These are phyloP conservation scores for Xerocomellus amylosporus DNA, from an alignment of 768 basidiomycete species.

Conservation along the genomic window DNA sequence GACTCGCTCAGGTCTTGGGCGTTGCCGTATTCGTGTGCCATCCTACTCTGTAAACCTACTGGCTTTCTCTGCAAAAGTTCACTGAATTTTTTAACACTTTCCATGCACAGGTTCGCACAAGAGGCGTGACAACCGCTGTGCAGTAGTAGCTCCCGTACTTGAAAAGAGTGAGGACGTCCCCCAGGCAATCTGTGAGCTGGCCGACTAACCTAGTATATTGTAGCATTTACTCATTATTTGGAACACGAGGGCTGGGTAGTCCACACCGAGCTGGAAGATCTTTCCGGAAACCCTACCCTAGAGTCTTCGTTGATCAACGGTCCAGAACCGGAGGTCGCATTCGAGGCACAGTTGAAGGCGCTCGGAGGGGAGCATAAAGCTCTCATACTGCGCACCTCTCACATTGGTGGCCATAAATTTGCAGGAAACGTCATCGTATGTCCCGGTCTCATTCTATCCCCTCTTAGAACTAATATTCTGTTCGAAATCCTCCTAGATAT, in stretches of 20 bases:
- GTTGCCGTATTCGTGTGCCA: conserved; percentile 86
- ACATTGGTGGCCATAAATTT: conserved; percentile 92
- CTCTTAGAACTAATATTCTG: background rate
- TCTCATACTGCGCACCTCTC: conserved; percentile 83
- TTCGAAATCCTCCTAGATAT: conserved; percentile 51
- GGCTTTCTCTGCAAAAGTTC: background rate
- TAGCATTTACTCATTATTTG: conserved; percentile 63
- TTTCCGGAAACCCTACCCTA: conserved; percentile 33
- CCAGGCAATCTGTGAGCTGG: conserved; percentile 15
- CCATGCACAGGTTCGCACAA: conserved; percentile 79
- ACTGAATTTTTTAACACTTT: background rate
- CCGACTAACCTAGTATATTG: background rate
- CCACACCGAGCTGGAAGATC: conserved; percentile 69
- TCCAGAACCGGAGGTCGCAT: conserved; percentile 50
- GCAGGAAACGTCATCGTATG: conserved; percentile 88
- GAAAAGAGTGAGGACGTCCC: conserved; percentile 54
- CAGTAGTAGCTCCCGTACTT: conserved; percentile 80
- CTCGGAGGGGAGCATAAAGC: conserved; percentile 61
- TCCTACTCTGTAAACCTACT: conserved; percentile 74
- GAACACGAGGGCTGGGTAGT: conserved; percentile 71
- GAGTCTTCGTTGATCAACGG: conserved; percentile 18
- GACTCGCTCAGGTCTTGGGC: conserved; percentile 65
- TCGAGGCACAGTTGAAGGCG: conserved; percentile 44
- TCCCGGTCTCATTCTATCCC: conserved; percentile 16
- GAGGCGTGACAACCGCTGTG: conserved; percentile 87